Conservation (phyloP, 1,284 basidiomycete species). For the Filobasidium uniguttulatum region DNA sequence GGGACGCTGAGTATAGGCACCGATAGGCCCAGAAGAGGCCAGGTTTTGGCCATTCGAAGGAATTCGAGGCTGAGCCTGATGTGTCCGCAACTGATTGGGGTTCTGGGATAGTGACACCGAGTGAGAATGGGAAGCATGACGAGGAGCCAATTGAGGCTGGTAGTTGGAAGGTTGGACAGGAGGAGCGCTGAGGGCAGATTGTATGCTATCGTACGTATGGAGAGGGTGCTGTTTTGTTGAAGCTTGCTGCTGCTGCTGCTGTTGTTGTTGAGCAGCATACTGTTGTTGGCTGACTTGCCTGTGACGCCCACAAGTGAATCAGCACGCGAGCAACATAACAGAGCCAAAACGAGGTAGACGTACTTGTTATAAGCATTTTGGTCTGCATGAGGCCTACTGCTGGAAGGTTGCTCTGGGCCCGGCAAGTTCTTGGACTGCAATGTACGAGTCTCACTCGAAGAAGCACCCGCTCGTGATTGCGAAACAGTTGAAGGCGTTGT, state of each 20-base stretch:
- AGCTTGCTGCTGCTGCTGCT: constrained; percentile 13
- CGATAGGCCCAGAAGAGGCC: constrained; percentile 16
- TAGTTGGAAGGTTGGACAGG: neutral
- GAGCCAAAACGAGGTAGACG: neutral
- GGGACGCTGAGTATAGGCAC: constrained; percentile 25
- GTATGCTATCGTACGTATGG: neutral
- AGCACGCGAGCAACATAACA: neutral
- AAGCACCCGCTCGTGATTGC: neutral
- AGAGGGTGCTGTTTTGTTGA: neutral
- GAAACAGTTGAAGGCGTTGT: neutral
- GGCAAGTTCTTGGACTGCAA: no score
- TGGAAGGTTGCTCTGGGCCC: no score
- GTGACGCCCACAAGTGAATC: neutral
- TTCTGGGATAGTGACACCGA: no score
- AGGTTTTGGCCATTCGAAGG: constrained; percentile 11
- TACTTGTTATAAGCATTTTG: constrained; percentile 80
- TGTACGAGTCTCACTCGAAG: neutral
- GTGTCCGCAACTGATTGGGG: constrained; percentile 7
- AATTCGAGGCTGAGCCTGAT: constrained; percentile 15
- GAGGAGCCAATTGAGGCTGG: constrained; percentile 1
- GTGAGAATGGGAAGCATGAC: constrained; percentile 6
- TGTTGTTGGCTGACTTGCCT: constrained; percentile 75
- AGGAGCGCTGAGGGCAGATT: neutral
- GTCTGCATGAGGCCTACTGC: constrained; percentile 79
- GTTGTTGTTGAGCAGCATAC: constrained; percentile 52